Evolutionary conservation across 208 protist genomes (phyloP).

Genomic region (Histomonas meleagridis): DNA sequence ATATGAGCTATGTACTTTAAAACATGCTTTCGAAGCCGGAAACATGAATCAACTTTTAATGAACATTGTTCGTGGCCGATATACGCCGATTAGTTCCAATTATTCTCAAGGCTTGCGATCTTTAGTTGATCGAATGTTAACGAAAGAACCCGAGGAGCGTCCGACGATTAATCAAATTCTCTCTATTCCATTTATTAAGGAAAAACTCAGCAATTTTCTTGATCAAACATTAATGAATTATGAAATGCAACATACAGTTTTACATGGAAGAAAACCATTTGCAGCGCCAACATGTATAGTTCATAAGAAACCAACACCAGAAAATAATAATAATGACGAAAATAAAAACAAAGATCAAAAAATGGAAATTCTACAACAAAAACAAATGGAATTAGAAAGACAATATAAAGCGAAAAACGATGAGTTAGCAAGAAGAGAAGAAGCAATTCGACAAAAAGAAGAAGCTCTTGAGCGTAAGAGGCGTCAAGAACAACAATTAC

Average conservation of each 20-base stretch:
- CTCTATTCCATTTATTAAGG: not conserved
- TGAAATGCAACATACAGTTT: not conserved
- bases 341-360: no score
- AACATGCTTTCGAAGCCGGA: conserved; percentile 27
- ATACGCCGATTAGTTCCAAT: not conserved
- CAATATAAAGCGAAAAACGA: no score
- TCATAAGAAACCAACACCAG: no score
- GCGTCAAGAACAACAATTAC: not conserved
- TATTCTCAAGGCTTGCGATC: not conserved
- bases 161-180: conserved; percentile 34
- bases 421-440: no score
- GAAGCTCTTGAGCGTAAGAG: no score
- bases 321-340: no score
- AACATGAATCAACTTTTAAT: conserved; percentile 18
- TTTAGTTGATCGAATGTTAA: not conserved
- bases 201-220: not conserved
- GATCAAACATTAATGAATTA: not conserved
- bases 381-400: no score
- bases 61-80: conserved; percentile 1
- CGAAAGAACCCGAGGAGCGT: conserved; percentile 8
- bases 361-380: no score
- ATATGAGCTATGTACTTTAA: conserved; percentile 14
- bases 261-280: conserved; percentile 2
- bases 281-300: not conserved
- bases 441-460: no score